Evolutionary conservation across 768 basidiomycete species (phyloP).

Genomic region (Leccinum broughii): DNA sequence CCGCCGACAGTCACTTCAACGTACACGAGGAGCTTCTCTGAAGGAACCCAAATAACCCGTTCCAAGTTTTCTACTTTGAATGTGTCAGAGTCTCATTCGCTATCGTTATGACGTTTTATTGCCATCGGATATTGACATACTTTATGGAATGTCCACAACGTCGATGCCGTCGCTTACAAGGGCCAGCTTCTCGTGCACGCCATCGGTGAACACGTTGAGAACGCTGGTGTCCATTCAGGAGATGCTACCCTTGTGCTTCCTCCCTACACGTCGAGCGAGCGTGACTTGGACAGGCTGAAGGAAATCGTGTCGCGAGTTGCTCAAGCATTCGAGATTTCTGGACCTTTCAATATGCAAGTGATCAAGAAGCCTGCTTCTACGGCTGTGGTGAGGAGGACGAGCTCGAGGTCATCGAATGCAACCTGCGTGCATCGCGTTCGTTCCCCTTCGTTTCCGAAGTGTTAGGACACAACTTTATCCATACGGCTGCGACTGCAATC

Average conservation of each 20-base stretch:
- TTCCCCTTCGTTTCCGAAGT: constrained; percentile 99
- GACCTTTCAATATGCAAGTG: constrained; percentile 99
- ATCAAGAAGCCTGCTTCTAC: constrained; percentile 73
- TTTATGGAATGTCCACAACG: constrained; percentile 37
- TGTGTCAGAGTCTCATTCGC: neutral
- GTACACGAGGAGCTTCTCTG: constrained; percentile 51
- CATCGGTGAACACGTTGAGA: constrained; percentile 97
- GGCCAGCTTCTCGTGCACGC: constrained; percentile 93
- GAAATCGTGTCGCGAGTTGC: constrained; percentile 94
- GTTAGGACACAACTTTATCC: constrained; percentile 96
- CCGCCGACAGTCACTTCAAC: constrained; percentile 44
- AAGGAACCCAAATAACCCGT: constrained; percentile 4
- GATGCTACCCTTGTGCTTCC: constrained; percentile 98
- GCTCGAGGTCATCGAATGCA: constrained; percentile 99
- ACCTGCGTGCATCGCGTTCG: constrained; percentile 94
- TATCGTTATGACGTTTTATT: neutral
- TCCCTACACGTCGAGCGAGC: constrained; percentile 74
- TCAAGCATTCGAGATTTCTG: constrained; percentile 91
- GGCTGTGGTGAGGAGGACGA: constrained; percentile 53
- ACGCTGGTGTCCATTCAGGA: constrained; percentile 97
- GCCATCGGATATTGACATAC: neutral
- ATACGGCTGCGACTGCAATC: constrained; percentile 88
- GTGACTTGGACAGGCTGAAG: constrained; percentile 87
- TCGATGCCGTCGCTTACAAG: constrained; percentile 94
- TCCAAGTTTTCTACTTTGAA: neutral